These are phyloP conservation scores for Sinapis alba DNA, from an alignment of 441 rosid species.

Conservation along the genomic window DNA sequence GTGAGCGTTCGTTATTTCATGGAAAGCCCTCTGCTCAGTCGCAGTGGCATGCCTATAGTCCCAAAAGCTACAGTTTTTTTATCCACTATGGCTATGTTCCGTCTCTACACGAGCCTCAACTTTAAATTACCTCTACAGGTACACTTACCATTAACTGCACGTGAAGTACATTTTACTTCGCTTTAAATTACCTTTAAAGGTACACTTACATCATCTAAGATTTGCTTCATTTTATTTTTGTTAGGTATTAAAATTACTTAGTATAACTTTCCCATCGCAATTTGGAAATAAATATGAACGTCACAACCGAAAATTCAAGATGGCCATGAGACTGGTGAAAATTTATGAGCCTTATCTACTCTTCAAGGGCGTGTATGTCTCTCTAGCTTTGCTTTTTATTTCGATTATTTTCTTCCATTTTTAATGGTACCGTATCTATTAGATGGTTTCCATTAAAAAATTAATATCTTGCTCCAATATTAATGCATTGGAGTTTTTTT, in stretches of 20 bases:
- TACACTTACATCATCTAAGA: too few relatives aligned
- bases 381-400: not conserved
- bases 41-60: constrained; percentile 65
- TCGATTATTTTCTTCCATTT: not conserved
- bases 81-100: constrained; percentile 63
- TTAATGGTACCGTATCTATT: not conserved
- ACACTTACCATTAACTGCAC: not conserved
- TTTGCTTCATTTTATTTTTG: too few relatives aligned
- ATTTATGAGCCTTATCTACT: constrained; percentile 6
- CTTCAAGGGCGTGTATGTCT: constrained; percentile 25
- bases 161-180: too few relatives aligned
- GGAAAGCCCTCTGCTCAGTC: constrained; percentile 65
- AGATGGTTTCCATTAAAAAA: too few relatives aligned
- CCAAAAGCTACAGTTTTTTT: constrained; percentile 47
- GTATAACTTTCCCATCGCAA: not conserved
- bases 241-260: constrained; percentile 2
- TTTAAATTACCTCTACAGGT: constrained; percentile 72
- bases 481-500: too few relatives aligned
- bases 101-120: constrained; percentile 56
- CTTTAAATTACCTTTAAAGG: too few relatives aligned
- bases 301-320: constrained; percentile 6
- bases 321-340: not conserved
- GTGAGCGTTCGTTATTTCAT: constrained; percentile 46
- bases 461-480: too few relatives aligned
- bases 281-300: not conserved